Base-by-base conservation (phyloP, 768 basidiomycete species). In the Leucogyrophana mollusca region DNA sequence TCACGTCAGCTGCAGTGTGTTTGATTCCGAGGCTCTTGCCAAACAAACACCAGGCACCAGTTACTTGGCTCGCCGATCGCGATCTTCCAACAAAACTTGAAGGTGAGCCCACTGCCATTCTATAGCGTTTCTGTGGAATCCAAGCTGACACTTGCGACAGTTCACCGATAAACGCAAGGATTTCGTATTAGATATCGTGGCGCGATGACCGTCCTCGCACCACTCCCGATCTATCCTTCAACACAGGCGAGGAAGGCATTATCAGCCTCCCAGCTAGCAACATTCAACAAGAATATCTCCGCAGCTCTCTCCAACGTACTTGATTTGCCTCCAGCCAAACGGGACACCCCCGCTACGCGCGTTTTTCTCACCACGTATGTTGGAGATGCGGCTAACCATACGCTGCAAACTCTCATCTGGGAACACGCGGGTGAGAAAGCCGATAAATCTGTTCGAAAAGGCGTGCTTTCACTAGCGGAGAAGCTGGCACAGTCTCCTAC, bases 351-450 rank as follows among this genome's bases (percentile, higher is more conserved):
- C 1, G 66, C 79, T 0, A 70, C 76, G 1, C 64, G 68, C 16
- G 55, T 59, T 3, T 87, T 85, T 56, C 16, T 88, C 35, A 66
- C 74, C 11, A 77, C 78, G 7, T 90, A 84, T 50, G 76, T 73
- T 10, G 71, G 72, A 46, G 80, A 87, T 53, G 62, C 64, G 1
- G 83, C 86, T 8, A 68, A 74, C 20, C 73, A 76, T 32, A 56
- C 55, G 6, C 69, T 89, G 2, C 72, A 84, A 37, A 52, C 66
- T 8, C 67, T 88, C 27, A 80, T 89, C 50, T 88, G 86, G 86
- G 69, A 67, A 20, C 50, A 58, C 14, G 22, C 54, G 5, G 47
- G 55, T 4, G 49, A 59, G 4, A 63, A 61, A 25, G 63, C 72
- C 9, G 76, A 83, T 34, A 70, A 64, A 33, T 52, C 64, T 13